Base-by-base conservation (phyloP, 371 early-diverging fungal species). In the Homolaphlyctis polyrhiza region DNA sequence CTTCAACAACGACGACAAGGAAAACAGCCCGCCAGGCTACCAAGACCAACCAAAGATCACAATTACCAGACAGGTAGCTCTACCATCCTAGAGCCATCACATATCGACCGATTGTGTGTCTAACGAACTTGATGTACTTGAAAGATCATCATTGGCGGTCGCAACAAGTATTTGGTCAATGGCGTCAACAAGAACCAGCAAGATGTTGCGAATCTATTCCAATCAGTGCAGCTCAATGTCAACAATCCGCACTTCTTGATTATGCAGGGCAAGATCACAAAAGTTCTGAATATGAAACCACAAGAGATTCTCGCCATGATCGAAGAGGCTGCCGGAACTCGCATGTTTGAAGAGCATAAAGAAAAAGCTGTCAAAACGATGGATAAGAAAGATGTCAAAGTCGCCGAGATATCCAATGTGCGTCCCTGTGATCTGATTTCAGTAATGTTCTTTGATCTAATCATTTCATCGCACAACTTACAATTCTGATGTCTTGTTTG, bases 251-350 rank as follows among this genome's bases (percentile, higher is more conserved):
- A 97, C 70, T 98, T 97, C 69, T 73, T 98, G 65, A 98, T 95
- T 69, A 97, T 99, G 96, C 99, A 99, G 78, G 99, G 99, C 39
- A 85, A 89, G 59, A 97, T 99, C 70, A 99, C 99, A 27, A 96
- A 98, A 69, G 95, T 99, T 2, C 84, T 99, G 29, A 98, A 96
- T 71, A 99, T 99, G 99, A 97, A 96, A 71, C 96, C 98, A 0
- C 84, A 86, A 3, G 97, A 99, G 69, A 89, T 98, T 29, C 75
- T 96, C 34, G 88, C 91, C 33, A 95, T 99, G 96, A 93, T 99
- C 28, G 98, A 98, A 72, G 99, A 99, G 73, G 97, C 98, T 0
- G 97, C 99, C 3, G 99, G 99, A 4, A 98, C 97, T 39, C 86
- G 74, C 90, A 94, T 95, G 95, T 99, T 93, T 73, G 98, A 98